A percentile compares a stretch with the other conserved stretches of the same genome.
Evolutionary conservation across 805 yeast species (phyloP).

Genomic region (Hanseniaspora lachancei): DNA sequence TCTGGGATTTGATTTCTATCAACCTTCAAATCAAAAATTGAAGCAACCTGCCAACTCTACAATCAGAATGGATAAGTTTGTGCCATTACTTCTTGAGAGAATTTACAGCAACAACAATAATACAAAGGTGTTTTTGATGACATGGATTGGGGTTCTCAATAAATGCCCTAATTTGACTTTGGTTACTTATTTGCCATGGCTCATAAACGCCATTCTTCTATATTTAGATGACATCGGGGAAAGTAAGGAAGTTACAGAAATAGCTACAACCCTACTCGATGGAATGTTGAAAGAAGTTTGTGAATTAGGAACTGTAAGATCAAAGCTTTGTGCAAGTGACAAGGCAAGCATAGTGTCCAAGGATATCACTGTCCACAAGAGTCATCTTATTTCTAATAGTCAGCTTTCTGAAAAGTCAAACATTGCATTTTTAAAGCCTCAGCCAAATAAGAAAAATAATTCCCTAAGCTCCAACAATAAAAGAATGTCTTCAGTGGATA

Average conservation of each 20-base stretch:
- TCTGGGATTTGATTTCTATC: constrained; percentile 4
- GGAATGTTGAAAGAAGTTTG: constrained; percentile 68
- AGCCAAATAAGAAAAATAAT: not conserved
- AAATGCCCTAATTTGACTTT: constrained; percentile 86
- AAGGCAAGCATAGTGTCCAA: not conserved
- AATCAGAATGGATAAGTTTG: constrained; percentile 42
- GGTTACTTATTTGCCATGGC: constrained; percentile 75
- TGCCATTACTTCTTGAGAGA: constrained; percentile 81
- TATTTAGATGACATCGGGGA: constrained; percentile 22
- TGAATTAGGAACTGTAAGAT: constrained; percentile 57
- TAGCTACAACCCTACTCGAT: constrained; percentile 66
- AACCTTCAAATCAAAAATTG: not conserved
- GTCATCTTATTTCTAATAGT: not conserved
- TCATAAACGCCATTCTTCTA: constrained; percentile 45
- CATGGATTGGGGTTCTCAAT: constrained; percentile 87
- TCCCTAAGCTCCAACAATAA: constrained; percentile 17
- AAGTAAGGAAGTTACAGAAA: constrained; percentile 69
- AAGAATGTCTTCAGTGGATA: constrained; percentile 14
- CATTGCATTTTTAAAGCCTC: not conserved
- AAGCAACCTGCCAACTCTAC: not conserved
- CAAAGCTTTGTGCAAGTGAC: constrained; percentile 29
- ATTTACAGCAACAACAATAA: constrained; percentile 87
- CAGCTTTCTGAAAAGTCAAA: not conserved
- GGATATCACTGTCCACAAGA: not conserved
- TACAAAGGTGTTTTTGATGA: constrained; percentile 78